Evolutionary conservation across 208 protist genomes (phyloP).

Genomic region (Leishmania tarentolae): DNA sequence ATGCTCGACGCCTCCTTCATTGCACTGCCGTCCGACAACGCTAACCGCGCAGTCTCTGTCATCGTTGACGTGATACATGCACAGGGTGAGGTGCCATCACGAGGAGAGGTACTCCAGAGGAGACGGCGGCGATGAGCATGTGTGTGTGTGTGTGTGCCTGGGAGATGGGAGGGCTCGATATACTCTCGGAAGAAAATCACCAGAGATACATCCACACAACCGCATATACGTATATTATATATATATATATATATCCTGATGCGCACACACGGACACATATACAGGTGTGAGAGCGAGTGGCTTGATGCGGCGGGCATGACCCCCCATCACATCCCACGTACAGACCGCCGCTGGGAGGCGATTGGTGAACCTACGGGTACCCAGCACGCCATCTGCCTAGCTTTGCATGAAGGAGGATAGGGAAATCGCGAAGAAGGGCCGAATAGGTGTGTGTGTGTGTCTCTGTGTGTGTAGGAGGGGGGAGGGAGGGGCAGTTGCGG

Average conservation of each 20-base stretch:
- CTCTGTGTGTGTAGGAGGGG: too few species aligned
- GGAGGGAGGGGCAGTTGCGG: not conserved
- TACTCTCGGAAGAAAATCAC: not conserved
- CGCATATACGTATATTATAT: not conserved
- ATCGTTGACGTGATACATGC: not conserved
- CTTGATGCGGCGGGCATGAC: not conserved
- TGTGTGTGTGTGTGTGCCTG: constrained; percentile 3
- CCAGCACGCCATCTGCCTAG: not conserved
- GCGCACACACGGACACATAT: not conserved
- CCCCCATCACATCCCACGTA: not conserved
- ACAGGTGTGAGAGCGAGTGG: not conserved
- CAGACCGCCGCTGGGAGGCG: not conserved
- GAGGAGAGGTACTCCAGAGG: too few species aligned
- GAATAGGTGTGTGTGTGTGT: not conserved
- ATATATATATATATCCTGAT: not conserved
- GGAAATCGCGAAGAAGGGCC: not conserved
- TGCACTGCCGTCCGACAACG: not conserved
- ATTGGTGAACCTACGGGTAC: not conserved
- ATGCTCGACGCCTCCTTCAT: too few species aligned
- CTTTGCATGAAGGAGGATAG: not conserved
- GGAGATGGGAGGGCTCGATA: not conserved
- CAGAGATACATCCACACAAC: not conserved
- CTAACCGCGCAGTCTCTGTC: not conserved
- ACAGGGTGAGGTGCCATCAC: not conserved
- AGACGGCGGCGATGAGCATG: not conserved